phyloP scores from a whole-genome alignment of 2,329 filamentous ascomycete species.

The Pseudopyrenochaeta lycopersici region DNA sequence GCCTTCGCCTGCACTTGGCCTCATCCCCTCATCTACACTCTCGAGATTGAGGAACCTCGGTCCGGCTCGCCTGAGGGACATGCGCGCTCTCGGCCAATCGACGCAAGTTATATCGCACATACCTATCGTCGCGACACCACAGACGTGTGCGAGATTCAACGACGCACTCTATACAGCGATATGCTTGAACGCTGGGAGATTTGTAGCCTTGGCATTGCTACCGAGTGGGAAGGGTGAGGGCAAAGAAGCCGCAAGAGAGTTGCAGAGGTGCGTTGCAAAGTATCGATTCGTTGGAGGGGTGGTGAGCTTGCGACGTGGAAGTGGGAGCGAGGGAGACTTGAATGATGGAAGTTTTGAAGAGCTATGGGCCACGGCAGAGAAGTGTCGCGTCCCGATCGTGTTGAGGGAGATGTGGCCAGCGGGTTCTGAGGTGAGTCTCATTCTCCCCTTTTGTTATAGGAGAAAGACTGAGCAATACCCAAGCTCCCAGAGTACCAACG shows the following conservation, averaged over 20 bases:
- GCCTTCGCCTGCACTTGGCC: conserved; percentile 20
- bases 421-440: conserved; percentile 21
- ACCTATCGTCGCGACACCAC: conserved; percentile 22
- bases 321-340: conserved; percentile 49
- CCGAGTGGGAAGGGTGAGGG: conserved; percentile 48
- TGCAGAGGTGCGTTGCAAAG: conserved; percentile 53
- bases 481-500: conserved; percentile 23
- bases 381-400: conserved; percentile 51
- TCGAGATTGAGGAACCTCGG: conserved; percentile 35
- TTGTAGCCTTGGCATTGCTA: conserved; percentile 56
- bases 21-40: conserved; percentile 24
- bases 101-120: conserved; percentile 39
- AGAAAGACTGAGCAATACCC: neutral
- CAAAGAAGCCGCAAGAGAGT: conserved; percentile 44
- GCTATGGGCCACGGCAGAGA: conserved; percentile 53
- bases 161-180: conserved; percentile 31
- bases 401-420: conserved; percentile 32
- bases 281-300: conserved; percentile 60
- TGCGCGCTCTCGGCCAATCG: conserved; percentile 28
- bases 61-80: conserved; percentile 31
- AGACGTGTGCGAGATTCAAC: conserved; percentile 32
- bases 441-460: neutral
- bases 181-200: conserved; percentile 42
- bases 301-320: conserved; percentile 47
- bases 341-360: conserved; percentile 55